Percentiles rank a stretch among this genome's conserved stretches.
Evolutionary conservation across 2,329 filamentous ascomycete species (phyloP).

Genomic region (Torrubiellomyces zombiae): DNA sequence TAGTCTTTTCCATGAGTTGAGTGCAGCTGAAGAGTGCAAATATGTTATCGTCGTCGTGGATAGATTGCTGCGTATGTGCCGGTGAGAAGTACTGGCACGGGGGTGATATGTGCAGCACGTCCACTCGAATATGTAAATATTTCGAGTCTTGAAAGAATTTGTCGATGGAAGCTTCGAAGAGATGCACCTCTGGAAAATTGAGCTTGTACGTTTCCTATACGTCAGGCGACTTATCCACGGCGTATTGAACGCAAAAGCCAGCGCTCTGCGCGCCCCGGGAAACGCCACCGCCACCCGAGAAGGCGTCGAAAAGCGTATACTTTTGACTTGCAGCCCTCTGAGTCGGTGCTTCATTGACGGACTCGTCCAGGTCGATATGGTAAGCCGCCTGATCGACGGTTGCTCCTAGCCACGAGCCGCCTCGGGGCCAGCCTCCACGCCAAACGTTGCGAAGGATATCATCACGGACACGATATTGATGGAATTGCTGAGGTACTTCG

Average conservation of each 20-base stretch:
- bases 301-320: conserved; percentile 56
- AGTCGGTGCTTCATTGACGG: too few relatives aligned
- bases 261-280: conserved; percentile 43
- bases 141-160: conserved; percentile 27
- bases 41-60: conserved; percentile 53
- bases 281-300: conserved; percentile 56
- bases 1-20: conserved; percentile 36
- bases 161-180: conserved; percentile 30
- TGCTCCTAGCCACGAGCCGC: conserved; percentile 20
- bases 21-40: conserved; percentile 37
- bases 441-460: conserved; percentile 17
- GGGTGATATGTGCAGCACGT: conserved; percentile 59
- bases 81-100: conserved; percentile 65
- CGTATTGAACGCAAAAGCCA: conserved; percentile 42
- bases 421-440: conserved; percentile 12
- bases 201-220: conserved; percentile 39
- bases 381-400: too few relatives aligned
- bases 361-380: conserved; percentile 2
- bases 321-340: conserved; percentile 18
- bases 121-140: conserved; percentile 26
- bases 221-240: conserved; percentile 42
- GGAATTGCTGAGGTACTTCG: conserved; percentile 15
- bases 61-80: conserved; percentile 52
- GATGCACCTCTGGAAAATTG: conserved; percentile 37
- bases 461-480: conserved; percentile 13